Base-by-base conservation (phyloP, 352 stramenopile genomes). In the Saprolegnia parasitica region DNA sequence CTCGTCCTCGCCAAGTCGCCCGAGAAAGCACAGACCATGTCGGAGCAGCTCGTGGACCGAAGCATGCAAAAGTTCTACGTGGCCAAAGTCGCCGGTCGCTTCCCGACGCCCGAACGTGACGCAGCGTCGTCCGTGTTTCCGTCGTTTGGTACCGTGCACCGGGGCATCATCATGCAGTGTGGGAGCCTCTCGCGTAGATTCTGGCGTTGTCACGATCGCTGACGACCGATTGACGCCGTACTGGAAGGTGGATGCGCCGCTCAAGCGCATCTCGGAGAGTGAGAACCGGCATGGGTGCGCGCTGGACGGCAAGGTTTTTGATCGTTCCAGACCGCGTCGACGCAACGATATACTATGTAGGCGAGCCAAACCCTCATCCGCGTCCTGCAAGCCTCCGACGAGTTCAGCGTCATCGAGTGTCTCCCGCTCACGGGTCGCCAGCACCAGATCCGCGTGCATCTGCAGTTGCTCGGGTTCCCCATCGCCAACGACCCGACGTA, bases 21-120 rank as follows among this genome's bases (percentile, higher is more conserved):
- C 50, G 63, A 71, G 18, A 62, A 52, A 21, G 58, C 58, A 0
- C 35, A 49, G 29, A 45, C 26, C 16, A 21, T 67, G 29, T 67
- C 72, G 21, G 62, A 74, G 18, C 77, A 84, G 37, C 76, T 88
- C 29, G 66, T 65, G 15, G 73, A 47, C 49, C 75, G 79, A 0
- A 62, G 40, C 0, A 78, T 89, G 26, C 74, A 78, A 46, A 89
- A 89, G 46, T 78, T 74, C 56, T 89, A 87, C 65, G 77, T 86
- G 13, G 78, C 81, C 21, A 75, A 76, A 68, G 77, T 89, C 0
- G 55, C 71, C 24, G 81, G 78, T 3, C 65, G 71, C 16, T 89
- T 89, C 35, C 81, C 81, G 39, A 67, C 37, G 20, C 23, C 20
- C 60, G 57, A 32, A 56, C 54, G 26, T 21, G 64, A 56, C 49